phyloP scores from a whole-genome alignment of 2,329 filamentous ascomycete species.

The Allantophomopsis cytisporea region DNA sequence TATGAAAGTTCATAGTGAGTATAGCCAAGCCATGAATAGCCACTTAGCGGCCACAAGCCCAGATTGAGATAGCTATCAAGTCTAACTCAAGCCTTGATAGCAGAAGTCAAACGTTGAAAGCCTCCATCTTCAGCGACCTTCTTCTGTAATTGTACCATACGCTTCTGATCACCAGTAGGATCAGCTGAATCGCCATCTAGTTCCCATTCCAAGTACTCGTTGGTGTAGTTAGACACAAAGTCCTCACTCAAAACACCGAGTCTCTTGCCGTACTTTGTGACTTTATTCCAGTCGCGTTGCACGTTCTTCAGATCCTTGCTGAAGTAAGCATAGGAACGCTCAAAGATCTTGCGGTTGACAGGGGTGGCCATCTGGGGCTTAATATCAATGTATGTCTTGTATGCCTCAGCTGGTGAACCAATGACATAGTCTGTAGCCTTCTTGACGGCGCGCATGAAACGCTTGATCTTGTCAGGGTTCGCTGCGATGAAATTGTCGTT shows the following conservation, averaged over 20 bases:
- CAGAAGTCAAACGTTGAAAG: slow-evolving; percentile 34
- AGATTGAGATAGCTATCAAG: too few species aligned
- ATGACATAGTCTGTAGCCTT: slow-evolving; percentile 61
- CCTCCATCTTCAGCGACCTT: slow-evolving; percentile 51
- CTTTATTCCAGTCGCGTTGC: slow-evolving; percentile 61
- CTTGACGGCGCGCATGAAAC: slow-evolving; percentile 63
- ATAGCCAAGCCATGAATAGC: too few species aligned
- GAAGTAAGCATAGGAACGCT: slow-evolving; percentile 68
- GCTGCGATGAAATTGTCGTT: slow-evolving; percentile 57
- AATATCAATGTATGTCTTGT: slow-evolving; percentile 55
- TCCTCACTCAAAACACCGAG: slow-evolving; percentile 48
- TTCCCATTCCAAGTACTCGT: slow-evolving; percentile 52
- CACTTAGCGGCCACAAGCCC: too few species aligned
- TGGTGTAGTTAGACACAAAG: slow-evolving; percentile 65
- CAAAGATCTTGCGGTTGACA: slow-evolving; percentile 68
- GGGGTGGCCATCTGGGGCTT: slow-evolving; percentile 56
- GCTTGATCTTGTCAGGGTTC: slow-evolving; percentile 50
- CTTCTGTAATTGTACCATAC: slow-evolving; percentile 56
- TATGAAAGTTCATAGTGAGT: too few species aligned
- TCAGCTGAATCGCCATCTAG: slow-evolving; percentile 52
- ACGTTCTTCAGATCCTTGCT: slow-evolving; percentile 65
- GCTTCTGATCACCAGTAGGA: slow-evolving; percentile 61
- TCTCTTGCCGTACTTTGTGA: slow-evolving; percentile 63
- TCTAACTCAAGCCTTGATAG: slow-evolving; percentile 2
- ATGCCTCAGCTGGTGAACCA: slow-evolving; percentile 45